These are phyloP conservation scores for Elymus sibiricus DNA, from an alignment of 176 grass and related monocot genomes.

Conservation along the genomic window DNA sequence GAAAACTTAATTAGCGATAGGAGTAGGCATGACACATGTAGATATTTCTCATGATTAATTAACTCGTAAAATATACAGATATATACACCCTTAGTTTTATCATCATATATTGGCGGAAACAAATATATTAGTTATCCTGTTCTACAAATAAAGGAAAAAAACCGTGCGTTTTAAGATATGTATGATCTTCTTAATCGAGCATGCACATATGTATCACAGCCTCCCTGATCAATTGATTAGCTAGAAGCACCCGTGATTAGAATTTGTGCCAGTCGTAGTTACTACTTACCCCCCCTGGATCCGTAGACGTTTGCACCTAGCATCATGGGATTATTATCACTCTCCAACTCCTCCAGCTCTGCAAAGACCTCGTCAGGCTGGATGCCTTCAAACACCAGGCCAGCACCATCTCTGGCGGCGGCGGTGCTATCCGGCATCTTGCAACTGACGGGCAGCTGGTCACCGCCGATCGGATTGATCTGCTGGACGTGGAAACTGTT, in stretches of 20 bases:
- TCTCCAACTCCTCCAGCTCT: conserved; percentile 46
- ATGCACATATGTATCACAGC: background rate
- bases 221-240: background rate
- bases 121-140: background rate
- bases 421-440: background rate
- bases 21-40: background rate
- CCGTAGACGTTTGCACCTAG: conserved; percentile 13
- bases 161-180: conserved; percentile 7
- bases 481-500: background rate
- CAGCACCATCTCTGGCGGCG: background rate
- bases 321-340: conserved; percentile 8
- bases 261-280: conserved; percentile 41
- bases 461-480: background rate
- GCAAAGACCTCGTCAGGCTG: conserved; percentile 51
- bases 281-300: conserved; percentile 20
- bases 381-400: background rate
- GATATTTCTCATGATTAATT: background rate
- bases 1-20: background rate
- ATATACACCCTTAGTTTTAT: background rate
- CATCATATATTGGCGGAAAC: background rate
- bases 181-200: conserved; percentile 5
- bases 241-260: background rate
- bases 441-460: background rate
- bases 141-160: conserved; percentile 4
- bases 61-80: background rate